Conservation (phyloP, 2,329 filamentous ascomycete genomes). For the Fusarium globosum region DNA sequence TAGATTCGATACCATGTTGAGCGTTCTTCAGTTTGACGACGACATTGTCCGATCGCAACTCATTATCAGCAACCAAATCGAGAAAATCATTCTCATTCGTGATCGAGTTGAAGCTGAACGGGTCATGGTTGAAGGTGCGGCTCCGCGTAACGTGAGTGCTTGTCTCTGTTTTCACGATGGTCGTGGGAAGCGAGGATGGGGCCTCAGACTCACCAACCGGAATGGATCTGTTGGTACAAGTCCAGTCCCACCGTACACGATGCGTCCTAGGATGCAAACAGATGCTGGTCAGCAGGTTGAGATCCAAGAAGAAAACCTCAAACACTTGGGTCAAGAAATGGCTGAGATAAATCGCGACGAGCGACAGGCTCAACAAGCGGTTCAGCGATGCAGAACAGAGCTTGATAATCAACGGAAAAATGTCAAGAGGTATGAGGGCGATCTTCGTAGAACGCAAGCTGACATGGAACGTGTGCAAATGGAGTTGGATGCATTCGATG, state of each 20-base stretch:
- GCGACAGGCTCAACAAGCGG: slow-evolving; percentile 58
- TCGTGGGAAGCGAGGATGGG: slow-evolving; percentile 64
- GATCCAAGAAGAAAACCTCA: slow-evolving; percentile 60
- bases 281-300: slow-evolving; percentile 76
- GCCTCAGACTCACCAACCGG: slow-evolving; percentile 65
- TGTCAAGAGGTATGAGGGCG: slow-evolving; percentile 59
- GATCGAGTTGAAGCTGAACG: slow-evolving; percentile 73
- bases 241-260: slow-evolving; percentile 58
- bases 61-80: slow-evolving; percentile 84
- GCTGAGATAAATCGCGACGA: slow-evolving; percentile 62
- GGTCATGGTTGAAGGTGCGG: slow-evolving; percentile 72
- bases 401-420: slow-evolving; percentile 56
- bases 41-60: slow-evolving; percentile 81
- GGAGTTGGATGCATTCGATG: slow-evolving; percentile 73
- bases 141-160: slow-evolving; percentile 76
- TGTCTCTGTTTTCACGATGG: slow-evolving; percentile 77
- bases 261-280: slow-evolving; percentile 79
- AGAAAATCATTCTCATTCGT: slow-evolving; percentile 84
- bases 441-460: slow-evolving; percentile 70
- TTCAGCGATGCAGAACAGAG: slow-evolving; percentile 60
- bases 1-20: slow-evolving; percentile 80
- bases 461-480: slow-evolving; percentile 62
- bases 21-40: slow-evolving; percentile 84
- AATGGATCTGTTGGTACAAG: slow-evolving; percentile 56
- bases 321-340: slow-evolving; percentile 67